phyloP scores from a whole-genome alignment of 2,329 filamentous ascomycete genomes.

The Penicillium sp. region DNA sequence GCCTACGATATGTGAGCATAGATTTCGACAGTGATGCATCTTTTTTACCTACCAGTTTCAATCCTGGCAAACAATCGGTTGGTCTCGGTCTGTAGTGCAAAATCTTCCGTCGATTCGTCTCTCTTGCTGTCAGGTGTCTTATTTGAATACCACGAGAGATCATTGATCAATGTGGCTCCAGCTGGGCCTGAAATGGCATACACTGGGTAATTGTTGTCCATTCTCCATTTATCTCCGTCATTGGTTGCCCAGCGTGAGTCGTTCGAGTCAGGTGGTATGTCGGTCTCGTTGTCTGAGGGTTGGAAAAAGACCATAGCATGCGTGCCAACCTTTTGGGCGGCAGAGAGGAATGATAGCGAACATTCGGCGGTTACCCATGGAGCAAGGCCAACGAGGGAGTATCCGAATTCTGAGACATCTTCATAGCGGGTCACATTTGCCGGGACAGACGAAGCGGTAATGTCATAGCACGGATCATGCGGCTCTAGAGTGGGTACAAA shows the following conservation, averaged over 20 bases:
- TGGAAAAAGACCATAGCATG: slow-evolving; percentile 59
- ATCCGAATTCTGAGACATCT: slow-evolving; percentile 65
- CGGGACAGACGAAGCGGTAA: slow-evolving; percentile 66
- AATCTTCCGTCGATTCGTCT: slow-evolving; percentile 23
- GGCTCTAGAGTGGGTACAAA: slow-evolving; percentile 72
- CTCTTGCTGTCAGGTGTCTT: slow-evolving; percentile 56
- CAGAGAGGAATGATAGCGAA: slow-evolving; percentile 66
- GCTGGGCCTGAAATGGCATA: slow-evolving; percentile 72
- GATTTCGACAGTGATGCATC: slow-evolving; percentile 32
- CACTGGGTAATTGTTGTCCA: slow-evolving; percentile 69
- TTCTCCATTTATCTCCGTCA: slow-evolving; percentile 69
- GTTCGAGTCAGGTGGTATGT: slow-evolving; percentile 63
- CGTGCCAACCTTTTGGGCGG: slow-evolving; percentile 60
- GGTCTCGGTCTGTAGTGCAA: slow-evolving; percentile 5
- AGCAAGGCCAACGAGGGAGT: slow-evolving; percentile 75
- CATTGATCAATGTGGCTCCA: slow-evolving; percentile 66
- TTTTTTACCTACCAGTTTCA: slow-evolving; percentile 39
- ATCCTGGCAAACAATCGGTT: slow-evolving; percentile 51
- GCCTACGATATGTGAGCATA: slow-evolving; percentile 44
- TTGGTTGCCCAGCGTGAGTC: slow-evolving; percentile 68
- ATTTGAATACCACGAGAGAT: slow-evolving; percentile 74
- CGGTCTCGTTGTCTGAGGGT: slow-evolving; percentile 45
- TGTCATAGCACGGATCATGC: slow-evolving; percentile 60
- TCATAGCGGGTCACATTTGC: slow-evolving; percentile 67
- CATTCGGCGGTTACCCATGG: slow-evolving; percentile 80